phyloP scores from a whole-genome alignment of 2,329 filamentous ascomycete species.

The Exserohilum rostratum region DNA sequence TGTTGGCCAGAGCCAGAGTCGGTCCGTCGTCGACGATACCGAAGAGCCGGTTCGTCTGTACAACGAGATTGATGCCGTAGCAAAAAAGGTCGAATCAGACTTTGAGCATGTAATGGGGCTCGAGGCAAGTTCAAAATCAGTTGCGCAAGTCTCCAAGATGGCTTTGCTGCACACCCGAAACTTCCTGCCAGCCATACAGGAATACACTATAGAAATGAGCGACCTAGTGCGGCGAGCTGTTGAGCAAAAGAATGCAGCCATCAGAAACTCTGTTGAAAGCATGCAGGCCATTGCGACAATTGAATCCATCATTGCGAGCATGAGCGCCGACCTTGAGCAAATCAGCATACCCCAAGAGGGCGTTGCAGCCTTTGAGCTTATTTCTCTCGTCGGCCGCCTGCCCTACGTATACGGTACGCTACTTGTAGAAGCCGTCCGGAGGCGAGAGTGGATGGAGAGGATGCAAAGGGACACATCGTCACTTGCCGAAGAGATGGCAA shows the following conservation, averaged over 20 bases:
- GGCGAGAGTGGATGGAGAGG: conserved; percentile 89
- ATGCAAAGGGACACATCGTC: conserved; percentile 85
- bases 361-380: conserved; percentile 77
- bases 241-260: conserved; percentile 71
- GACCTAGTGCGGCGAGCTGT: conserved; percentile 59
- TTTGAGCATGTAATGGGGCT: conserved; percentile 77
- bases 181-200: conserved; percentile 64
- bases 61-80: conserved; percentile 83
- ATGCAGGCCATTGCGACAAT: conserved; percentile 85
- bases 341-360: conserved; percentile 77
- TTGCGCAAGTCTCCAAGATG: conserved; percentile 67
- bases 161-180: conserved; percentile 68
- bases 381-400: conserved; percentile 80
- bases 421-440: conserved; percentile 80
- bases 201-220: conserved; percentile 63
- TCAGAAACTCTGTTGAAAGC: conserved; percentile 69
- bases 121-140: conserved; percentile 68
- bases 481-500: conserved; percentile 88
- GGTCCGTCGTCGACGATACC: conserved; percentile 62
- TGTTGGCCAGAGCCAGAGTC: conserved; percentile 54
- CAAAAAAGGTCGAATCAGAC: conserved; percentile 85
- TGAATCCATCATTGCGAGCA: conserved; percentile 73
- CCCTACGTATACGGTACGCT: conserved; percentile 91
- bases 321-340: conserved; percentile 74
- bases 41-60: conserved; percentile 72